Percentiles rank a stretch among this genome's conserved stretches.
phyloP scores from a whole-genome alignment of 768 basidiomycete species.

The Daedaleopsis sinensis region DNA sequence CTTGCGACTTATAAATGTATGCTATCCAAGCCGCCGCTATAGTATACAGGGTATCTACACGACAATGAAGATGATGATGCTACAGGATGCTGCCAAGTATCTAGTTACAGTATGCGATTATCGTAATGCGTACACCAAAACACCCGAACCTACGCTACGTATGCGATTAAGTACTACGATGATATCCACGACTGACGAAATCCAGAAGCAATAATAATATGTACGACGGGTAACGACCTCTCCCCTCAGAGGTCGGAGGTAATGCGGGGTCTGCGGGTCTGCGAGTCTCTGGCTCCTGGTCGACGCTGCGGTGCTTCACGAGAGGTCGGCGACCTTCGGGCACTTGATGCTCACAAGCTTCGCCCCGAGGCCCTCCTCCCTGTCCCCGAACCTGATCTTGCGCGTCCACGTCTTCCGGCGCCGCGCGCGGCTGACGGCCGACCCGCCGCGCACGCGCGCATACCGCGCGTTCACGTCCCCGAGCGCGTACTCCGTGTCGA shows the following conservation, averaged over 20 bases:
- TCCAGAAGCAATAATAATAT: neutral
- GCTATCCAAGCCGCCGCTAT: too few relatives aligned
- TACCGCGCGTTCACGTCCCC: constrained; percentile 13
- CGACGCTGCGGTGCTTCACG: neutral
- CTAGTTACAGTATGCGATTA: too few relatives aligned
- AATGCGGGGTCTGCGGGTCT: too few relatives aligned
- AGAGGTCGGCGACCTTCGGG: constrained; percentile 19
- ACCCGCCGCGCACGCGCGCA: constrained; percentile 10
- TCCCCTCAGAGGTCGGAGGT: neutral
- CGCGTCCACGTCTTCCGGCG: constrained; percentile 30
- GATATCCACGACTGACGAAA: neutral
- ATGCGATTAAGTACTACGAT: neutral
- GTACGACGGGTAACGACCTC: neutral
- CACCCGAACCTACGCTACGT: too few relatives aligned
- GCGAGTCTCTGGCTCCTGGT: too few relatives aligned
- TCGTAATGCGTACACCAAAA: too few relatives aligned
- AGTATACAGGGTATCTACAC: too few relatives aligned
- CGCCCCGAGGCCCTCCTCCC: constrained; percentile 40
- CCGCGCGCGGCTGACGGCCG: constrained; percentile 20
- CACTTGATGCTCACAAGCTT: constrained; percentile 50
- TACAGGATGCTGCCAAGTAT: too few relatives aligned
- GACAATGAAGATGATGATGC: too few relatives aligned
- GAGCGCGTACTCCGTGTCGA: constrained; percentile 21
- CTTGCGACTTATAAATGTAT: too few relatives aligned
- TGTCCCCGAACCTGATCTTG: constrained; percentile 59